A percentile compares a stretch with the other conserved stretches of the same genome.
Conservation (phyloP, 23 red algal species). For the Porphyridium purpureum region DNA sequence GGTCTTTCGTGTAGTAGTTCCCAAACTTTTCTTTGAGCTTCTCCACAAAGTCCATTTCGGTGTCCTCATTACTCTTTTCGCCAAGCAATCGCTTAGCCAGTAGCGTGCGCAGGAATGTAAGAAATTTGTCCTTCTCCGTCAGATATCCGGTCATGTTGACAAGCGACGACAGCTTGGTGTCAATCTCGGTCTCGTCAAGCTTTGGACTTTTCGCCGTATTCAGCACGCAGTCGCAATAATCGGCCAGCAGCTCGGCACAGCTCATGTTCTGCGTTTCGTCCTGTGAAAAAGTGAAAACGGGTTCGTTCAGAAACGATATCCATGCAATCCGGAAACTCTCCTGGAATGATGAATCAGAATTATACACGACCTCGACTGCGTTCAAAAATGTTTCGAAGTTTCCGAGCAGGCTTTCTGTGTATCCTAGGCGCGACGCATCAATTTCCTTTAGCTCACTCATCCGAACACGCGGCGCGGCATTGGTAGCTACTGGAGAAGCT, state of each 20-base stretch:
- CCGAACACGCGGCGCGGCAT: constrained; percentile 30
- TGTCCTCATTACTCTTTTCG: constrained; percentile 48
- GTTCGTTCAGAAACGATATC: too few relatives aligned
- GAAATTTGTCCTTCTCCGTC: constrained; percentile 91
- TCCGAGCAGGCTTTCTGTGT: constrained; percentile 79
- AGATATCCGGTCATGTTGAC: constrained; percentile 70
- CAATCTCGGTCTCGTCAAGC: constrained; percentile 51
- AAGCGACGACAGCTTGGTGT: constrained; percentile 40
- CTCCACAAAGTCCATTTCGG: constrained; percentile 62
- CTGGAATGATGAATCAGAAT: too few relatives aligned
- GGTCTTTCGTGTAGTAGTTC: constrained; percentile 67
- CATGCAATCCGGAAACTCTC: too few relatives aligned
- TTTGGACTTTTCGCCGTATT: constrained; percentile 29
- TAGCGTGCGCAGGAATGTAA: constrained; percentile 75
- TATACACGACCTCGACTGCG: constrained; percentile 61
- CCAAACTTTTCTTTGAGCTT: constrained; percentile 81
- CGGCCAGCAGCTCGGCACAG: constrained; percentile 68
- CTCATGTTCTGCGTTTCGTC: too few relatives aligned
- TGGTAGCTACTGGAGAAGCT: constrained; percentile 39
- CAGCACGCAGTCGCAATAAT: constrained; percentile 73
- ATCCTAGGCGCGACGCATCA: constrained; percentile 37
- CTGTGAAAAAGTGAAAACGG: too few relatives aligned
- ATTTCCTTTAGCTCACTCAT: constrained; percentile 63
- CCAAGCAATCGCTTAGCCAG: constrained; percentile 82
- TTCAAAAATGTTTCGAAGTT: constrained; percentile 94